Conservation (phyloP, 495 filamentous ascomycete genomes). For the Daldinia concentrica region DNA sequence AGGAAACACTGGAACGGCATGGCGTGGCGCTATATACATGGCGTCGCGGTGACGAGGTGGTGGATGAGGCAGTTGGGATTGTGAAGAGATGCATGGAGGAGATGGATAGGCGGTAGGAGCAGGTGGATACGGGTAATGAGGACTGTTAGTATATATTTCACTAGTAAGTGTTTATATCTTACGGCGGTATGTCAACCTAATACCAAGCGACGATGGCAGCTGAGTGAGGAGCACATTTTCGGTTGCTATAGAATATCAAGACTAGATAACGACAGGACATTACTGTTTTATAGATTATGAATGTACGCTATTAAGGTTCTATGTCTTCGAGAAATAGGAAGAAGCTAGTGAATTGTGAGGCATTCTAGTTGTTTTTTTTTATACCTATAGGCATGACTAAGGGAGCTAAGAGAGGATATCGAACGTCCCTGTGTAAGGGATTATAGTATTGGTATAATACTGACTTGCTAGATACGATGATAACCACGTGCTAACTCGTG, state of each 20-base stretch:
- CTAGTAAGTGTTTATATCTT: neutral
- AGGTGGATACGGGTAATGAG: neutral
- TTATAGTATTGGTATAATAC: neutral
- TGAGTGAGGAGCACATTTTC: neutral
- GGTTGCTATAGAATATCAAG: neutral
- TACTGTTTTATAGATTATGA: neutral
- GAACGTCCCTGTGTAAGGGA: too few species aligned
- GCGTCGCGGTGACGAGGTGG: constrained; percentile 84
- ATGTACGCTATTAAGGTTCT: neutral
- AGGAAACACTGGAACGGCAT: constrained; percentile 69
- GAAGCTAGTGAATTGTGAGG: neutral
- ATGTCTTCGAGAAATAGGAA: neutral
- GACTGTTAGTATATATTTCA: neutral
- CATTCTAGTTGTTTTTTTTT: neutral
- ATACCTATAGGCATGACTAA: neutral
- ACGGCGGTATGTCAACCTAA: neutral
- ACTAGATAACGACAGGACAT: neutral
- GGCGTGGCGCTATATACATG: constrained; percentile 84
- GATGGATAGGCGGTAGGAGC: constrained; percentile 43
- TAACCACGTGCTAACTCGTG: neutral
- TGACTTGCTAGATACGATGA: neutral
- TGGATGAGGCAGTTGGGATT: constrained; percentile 59
- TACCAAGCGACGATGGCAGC: neutral
- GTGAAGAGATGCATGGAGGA: constrained; percentile 54
- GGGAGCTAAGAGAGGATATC: too few species aligned